A percentile compares a stretch with the other conserved stretches of the same genome.
Conservation (phyloP, 2,329 filamentous ascomycete species). For the Xylariaceae sp. region DNA sequence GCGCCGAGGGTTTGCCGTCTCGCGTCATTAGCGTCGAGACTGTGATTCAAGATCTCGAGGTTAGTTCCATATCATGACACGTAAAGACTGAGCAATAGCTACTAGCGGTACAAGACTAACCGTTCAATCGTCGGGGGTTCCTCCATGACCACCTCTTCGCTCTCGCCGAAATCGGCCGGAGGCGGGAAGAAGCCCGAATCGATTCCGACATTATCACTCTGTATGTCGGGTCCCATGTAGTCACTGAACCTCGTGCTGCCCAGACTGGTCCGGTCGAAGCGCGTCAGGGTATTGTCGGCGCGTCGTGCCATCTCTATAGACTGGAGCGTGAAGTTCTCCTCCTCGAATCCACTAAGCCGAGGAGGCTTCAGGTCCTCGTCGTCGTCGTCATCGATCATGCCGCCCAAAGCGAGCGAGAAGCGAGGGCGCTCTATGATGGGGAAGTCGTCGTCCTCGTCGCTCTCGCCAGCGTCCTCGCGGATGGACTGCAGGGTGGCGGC, state of each 20-base stretch:
- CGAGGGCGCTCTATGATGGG: slow-evolving; percentile 32
- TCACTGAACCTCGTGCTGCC: slow-evolving; percentile 52
- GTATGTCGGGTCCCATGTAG: slow-evolving; percentile 32
- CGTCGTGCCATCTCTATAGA: slow-evolving; percentile 57
- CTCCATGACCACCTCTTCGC: slow-evolving; percentile 31
- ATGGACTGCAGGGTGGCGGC: too few relatives aligned
- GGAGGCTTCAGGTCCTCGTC: slow-evolving; percentile 49
- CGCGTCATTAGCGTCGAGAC: slow-evolving; percentile 36
- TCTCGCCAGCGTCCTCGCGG: too few relatives aligned
- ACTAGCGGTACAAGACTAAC: slow-evolving; percentile 30
- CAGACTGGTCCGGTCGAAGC: slow-evolving; percentile 43
- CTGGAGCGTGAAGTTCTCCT: slow-evolving; percentile 53
- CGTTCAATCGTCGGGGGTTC: slow-evolving; percentile 41
- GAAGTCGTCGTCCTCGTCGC: slow-evolving; percentile 47
- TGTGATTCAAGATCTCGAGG: slow-evolving; percentile 4
- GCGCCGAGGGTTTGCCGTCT: slow-evolving; percentile 37
- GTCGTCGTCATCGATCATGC: slow-evolving; percentile 27
- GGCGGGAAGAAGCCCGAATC: slow-evolving; percentile 50
- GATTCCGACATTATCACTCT: slow-evolving; percentile 38
- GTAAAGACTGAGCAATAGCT: too few relatives aligned
- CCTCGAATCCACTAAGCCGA: slow-evolving; percentile 49
- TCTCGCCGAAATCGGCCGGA: slow-evolving; percentile 37
- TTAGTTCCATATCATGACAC: slow-evolving; percentile 10
- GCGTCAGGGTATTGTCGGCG: slow-evolving; percentile 40
- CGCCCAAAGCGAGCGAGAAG: neutral